phyloP scores from a whole-genome alignment of 169 alveolate species.

The Cyclospora cayetanensis region DNA sequence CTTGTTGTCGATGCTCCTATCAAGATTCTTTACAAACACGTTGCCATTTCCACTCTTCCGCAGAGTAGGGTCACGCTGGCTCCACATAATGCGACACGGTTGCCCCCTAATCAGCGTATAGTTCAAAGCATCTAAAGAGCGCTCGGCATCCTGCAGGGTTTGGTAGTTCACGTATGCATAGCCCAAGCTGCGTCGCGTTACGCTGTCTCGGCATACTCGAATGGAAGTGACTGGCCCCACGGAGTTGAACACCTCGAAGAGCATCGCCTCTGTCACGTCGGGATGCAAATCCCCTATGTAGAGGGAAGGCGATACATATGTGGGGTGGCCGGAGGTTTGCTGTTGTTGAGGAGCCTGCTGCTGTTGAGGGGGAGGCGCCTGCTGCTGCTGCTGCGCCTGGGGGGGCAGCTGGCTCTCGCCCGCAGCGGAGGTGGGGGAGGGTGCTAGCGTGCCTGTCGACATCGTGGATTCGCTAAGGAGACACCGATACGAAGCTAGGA shows the following conservation, averaged over 20 bases:
- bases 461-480: too few relatives aligned
- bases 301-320: conserved; percentile 88
- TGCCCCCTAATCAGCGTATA: conserved; percentile 92
- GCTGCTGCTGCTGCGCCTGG: neutral
- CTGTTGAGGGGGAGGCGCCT: neutral
- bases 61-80: conserved; percentile 89
- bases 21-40: conserved; percentile 95
- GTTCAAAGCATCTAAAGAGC: conserved; percentile 93
- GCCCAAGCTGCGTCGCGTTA: conserved; percentile 89
- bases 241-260: conserved; percentile 88
- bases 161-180: conserved; percentile 95
- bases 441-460: neutral
- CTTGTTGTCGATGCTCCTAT: conserved; percentile 92
- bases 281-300: conserved; percentile 94
- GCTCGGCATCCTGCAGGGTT: conserved; percentile 84
- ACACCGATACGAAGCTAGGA: too few relatives aligned
- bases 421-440: neutral
- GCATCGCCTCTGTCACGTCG: conserved; percentile 94
- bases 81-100: conserved; percentile 90
- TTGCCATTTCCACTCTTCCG: conserved; percentile 94
- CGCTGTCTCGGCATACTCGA: conserved; percentile 93
- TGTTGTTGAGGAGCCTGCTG: neutral
- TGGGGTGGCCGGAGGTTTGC: conserved; percentile 23
- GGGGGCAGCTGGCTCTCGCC: neutral
- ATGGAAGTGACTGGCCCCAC: conserved; percentile 95